phyloP scores from a whole-genome alignment of 2,329 filamentous ascomycete species.

The Colletotrichum sp. region DNA sequence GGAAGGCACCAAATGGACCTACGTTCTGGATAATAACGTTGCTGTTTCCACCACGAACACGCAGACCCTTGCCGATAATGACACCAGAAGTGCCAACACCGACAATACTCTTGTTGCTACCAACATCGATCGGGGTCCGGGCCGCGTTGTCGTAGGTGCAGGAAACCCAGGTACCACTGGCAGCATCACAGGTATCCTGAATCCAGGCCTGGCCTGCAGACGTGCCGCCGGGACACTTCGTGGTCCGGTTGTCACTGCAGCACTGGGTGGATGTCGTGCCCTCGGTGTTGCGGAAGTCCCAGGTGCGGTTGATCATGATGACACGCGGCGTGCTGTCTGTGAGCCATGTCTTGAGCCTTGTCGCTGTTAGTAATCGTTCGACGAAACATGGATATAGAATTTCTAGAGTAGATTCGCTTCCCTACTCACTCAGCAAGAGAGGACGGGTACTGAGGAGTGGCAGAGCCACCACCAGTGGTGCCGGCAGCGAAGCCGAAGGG shows the following conservation, averaged over 20 bases:
- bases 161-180: constrained; percentile 23
- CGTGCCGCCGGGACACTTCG: constrained; percentile 25
- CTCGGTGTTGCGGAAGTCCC: constrained; percentile 29
- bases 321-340: constrained; percentile 36
- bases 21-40: constrained; percentile 60
- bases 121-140: constrained; percentile 24
- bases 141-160: constrained; percentile 33
- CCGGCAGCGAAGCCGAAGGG: constrained; percentile 38
- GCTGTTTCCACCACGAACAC: constrained; percentile 41
- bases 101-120: constrained; percentile 34
- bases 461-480: constrained; percentile 57
- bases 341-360: constrained; percentile 35
- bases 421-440: constrained; percentile 2
- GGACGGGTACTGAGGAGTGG: constrained; percentile 44
- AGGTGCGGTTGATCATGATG: constrained; percentile 38
- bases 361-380: neutral
- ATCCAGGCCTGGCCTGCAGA: constrained; percentile 29
- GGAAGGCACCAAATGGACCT: neutral
- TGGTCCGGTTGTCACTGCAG: constrained; percentile 32
- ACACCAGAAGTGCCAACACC: constrained; percentile 28
- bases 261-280: constrained; percentile 26
- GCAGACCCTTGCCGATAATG: constrained; percentile 44
- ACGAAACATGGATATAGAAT: fast-evolving
- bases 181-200: constrained; percentile 23
- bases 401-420: neutral